phyloP scores from a whole-genome alignment of 805 yeast species.

The Jamesozyma spencerorum region DNA sequence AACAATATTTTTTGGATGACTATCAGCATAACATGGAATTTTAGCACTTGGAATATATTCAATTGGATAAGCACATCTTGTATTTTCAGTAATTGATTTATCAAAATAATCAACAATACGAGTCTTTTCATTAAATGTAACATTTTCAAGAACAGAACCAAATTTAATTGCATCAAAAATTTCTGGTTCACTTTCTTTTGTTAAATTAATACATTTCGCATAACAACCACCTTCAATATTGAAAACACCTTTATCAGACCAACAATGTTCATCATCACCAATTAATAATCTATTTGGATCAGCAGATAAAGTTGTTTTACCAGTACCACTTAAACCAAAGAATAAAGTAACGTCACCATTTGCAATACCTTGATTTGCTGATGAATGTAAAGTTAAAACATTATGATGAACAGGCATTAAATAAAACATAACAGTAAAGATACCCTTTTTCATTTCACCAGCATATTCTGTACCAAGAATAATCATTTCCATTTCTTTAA shows the following conservation, averaged over 20 bases:
- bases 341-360: conserved; percentile 85
- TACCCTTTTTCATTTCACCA: conserved; percentile 99
- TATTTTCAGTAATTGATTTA: conserved; percentile 83
- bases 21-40: conserved; percentile 84
- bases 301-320: conserved; percentile 94
- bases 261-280: conserved; percentile 99
- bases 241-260: conserved; percentile 98
- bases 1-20: conserved; percentile 87
- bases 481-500: conserved; percentile 97
- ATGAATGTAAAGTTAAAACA: conserved; percentile 88
- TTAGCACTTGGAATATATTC: conserved; percentile 93
- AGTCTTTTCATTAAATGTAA: conserved; percentile 67
- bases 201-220: conserved; percentile 89
- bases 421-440: conserved; percentile 97
- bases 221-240: conserved; percentile 99
- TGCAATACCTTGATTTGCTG: conserved; percentile 81
- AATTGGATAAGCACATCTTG: conserved; percentile 97
- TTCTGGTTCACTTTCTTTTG: conserved; percentile 93
- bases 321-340: conserved; percentile 96
- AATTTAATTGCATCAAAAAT: conserved; percentile 89
- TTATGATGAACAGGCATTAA: conserved; percentile 91
- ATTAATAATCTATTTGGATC: conserved; percentile 88
- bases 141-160: conserved; percentile 92
- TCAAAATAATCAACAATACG: conserved; percentile 83
- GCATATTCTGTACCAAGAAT: conserved; percentile 98